Evolutionary conservation across 352 stramenopile species (phyloP), one percentile per base, ranked within the genome.

Genomic region (Phytophthora syringae): DNA sequence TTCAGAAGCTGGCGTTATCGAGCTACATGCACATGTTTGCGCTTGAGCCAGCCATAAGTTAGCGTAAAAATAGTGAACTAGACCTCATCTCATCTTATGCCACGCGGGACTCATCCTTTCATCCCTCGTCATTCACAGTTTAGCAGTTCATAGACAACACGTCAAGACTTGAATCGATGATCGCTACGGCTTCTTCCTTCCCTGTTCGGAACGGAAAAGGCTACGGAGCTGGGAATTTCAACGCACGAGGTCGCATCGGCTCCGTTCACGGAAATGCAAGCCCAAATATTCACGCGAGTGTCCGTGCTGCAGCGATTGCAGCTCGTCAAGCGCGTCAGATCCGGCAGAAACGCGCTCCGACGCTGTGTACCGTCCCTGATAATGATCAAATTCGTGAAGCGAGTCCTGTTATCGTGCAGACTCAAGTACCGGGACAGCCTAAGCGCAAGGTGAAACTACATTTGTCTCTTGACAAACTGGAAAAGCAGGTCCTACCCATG

Each of bases 1-100:
- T 92, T 20, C 85, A 94, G 42, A 92, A 94, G 65, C 60, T 94
- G 9, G 79, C 63, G 1, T 66, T 91, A 6, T 92, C 82, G 0
- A 83, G 74, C 47, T 94, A 78, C 58, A 79, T 92, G 72, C 50
- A 72, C 25, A 51, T 52, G 11, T 93, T 93, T 32, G 70, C 63
- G 3, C 39, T 76, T 4, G 71, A 81, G 30, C 62, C 64, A 30
- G 77, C 78, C 7, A 76, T n/a, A n/a, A n/a, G n/a, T n/a, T 76
- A 24, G 79, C 12, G 47, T 59, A 68, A 60, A 72, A 68, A 68
- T 67, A 63, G 57, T 49, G 52, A 27, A 42, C 36, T 9, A 42
- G 18, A n/a, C 48, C 24, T 58, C 54, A 37, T 53, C 45, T 56
- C 43, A 63, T 64, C 61, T 30, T 27, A 7, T 18, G 30, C 50